Evolutionary conservation across 2,329 filamentous ascomycete genomes (phyloP).

Genomic region (Huntiella omanensis): DNA sequence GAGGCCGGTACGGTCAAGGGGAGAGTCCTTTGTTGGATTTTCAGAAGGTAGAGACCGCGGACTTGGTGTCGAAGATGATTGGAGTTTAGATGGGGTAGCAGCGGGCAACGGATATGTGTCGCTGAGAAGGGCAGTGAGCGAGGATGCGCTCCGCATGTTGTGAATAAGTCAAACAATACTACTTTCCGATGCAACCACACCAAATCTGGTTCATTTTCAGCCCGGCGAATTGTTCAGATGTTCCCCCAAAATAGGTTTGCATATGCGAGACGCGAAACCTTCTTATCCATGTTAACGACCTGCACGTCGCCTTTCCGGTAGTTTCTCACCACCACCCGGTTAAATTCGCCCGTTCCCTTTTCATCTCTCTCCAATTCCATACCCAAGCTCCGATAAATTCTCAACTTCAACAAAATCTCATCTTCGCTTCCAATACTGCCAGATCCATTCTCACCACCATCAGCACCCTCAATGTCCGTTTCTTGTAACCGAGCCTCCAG

Average conservation of each 20-base stretch:
- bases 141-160: slow-evolving; percentile 5
- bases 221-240: slow-evolving; percentile 30
- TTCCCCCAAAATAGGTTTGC: slow-evolving; percentile 93
- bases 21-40: slow-evolving; percentile 9
- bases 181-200: slow-evolving; percentile 6
- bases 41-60: slow-evolving; percentile 10
- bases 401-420: slow-evolving; percentile 56
- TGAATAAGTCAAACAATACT: background rate
- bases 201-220: background rate
- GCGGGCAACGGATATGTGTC: background rate
- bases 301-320: slow-evolving; percentile 78
- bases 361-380: slow-evolving; percentile 74
- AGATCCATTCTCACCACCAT: slow-evolving; percentile 34
- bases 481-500: slow-evolving; percentile 59
- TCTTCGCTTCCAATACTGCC: slow-evolving; percentile 34
- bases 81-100: background rate
- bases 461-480: slow-evolving; percentile 70
- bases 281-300: slow-evolving; percentile 83
- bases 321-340: slow-evolving; percentile 70
- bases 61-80: slow-evolving; percentile 4
- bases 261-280: slow-evolving; percentile 81
- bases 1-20: background rate
- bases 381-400: slow-evolving; percentile 77
- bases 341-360: slow-evolving; percentile 52
- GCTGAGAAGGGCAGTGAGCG: slow-evolving; percentile 1